Evolutionary conservation across 2,329 filamentous ascomycete genomes (phyloP).

Genomic region (Bipolaris bicolor): DNA sequence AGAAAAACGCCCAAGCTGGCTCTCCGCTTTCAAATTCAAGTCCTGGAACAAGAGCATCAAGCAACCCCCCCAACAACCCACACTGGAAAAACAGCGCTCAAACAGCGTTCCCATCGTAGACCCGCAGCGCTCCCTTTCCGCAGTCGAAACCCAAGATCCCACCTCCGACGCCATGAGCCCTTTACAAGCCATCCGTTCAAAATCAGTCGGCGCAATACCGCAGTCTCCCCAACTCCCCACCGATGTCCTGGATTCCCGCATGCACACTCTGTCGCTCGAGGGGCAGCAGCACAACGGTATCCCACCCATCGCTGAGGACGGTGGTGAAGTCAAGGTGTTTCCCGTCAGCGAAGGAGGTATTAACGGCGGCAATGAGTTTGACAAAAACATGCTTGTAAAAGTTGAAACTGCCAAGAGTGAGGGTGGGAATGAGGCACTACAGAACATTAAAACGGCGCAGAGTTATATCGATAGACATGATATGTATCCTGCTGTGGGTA

Average conservation of each 20-base stretch:
- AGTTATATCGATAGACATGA: constrained; percentile 52
- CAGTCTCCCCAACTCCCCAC: constrained; percentile 15
- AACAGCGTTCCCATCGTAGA: constrained; percentile 32
- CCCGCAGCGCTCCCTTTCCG: constrained; percentile 39
- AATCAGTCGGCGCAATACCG: constrained; percentile 43
- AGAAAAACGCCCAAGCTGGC: constrained; percentile 40
- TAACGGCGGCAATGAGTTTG: constrained; percentile 4
- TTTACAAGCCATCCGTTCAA: constrained; percentile 41
- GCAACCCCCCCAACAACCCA: constrained; percentile 2
- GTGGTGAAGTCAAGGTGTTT: constrained; percentile 11
- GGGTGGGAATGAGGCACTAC: constrained; percentile 25
- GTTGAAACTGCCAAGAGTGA: constrained; percentile 36
- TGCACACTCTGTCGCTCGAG: constrained; percentile 28
- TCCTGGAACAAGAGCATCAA: constrained; percentile 36
- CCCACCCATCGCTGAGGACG: constrained; percentile 18
- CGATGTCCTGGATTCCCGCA: constrained; percentile 32
- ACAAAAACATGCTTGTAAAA: constrained; percentile 36
- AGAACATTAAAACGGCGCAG: constrained; percentile 41
- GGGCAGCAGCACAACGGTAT: constrained; percentile 7
- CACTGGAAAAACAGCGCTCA: constrained; percentile 23
- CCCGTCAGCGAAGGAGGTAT: constrained; percentile 8
- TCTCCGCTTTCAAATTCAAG: constrained; percentile 40
- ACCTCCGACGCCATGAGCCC: constrained; percentile 22
- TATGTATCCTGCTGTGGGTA: constrained; percentile 47
- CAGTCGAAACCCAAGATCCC: constrained; percentile 14